phyloP scores from a whole-genome alignment of 1,284 basidiomycete species.

The Cutaneotrichosporon sp. region DNA sequence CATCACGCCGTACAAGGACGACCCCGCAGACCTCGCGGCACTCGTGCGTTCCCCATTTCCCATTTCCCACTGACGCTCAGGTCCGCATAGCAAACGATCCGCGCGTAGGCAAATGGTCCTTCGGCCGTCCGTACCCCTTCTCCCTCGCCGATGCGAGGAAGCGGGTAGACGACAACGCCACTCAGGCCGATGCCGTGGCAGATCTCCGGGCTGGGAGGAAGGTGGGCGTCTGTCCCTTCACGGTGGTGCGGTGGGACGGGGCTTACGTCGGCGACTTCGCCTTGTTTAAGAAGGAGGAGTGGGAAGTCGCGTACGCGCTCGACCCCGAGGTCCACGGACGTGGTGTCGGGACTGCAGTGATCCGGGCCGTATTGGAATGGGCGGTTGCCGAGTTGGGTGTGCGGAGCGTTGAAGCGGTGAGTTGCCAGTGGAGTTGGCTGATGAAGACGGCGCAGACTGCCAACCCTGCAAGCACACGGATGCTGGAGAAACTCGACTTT shows the following conservation, averaged over 20 bases:
- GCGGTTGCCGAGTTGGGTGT: neutral
- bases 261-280: conserved; percentile 1
- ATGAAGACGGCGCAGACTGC: neutral
- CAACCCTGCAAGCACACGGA: neutral
- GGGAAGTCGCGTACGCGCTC: conserved; percentile 2
- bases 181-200: neutral
- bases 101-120: neutral
- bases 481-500: neutral
- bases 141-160: neutral
- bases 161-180: neutral
- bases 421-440: neutral
- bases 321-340: neutral
- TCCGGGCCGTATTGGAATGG: neutral
- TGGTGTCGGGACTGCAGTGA: neutral
- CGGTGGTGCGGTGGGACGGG: neutral
- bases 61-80: neutral
- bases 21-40: neutral
- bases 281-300: neutral
- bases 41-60: neutral
- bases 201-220: neutral
- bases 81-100: neutral
- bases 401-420: neutral
- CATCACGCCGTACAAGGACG: conserved; percentile 1
- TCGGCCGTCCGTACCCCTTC: neutral
- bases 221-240: neutral